Conservation (phyloP, 441 rosid genomes). For the Gossypium schwendimanii region DNA sequence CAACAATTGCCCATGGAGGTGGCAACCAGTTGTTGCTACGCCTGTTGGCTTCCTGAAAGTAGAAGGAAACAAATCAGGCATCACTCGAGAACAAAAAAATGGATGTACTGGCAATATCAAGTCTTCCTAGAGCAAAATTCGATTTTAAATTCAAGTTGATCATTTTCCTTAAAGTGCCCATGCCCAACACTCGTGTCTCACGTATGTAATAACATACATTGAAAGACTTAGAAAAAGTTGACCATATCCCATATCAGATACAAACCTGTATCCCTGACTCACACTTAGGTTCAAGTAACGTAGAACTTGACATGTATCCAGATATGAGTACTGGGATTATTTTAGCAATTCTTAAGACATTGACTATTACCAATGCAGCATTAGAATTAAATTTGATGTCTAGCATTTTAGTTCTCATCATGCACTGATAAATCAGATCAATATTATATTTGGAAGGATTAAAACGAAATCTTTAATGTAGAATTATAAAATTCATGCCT, state of each 20-base stretch:
- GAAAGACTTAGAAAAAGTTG: too few species aligned
- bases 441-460: not conserved
- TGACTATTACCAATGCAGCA: not conserved
- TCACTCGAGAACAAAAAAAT: not conserved
- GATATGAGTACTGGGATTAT: too few species aligned
- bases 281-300: too few species aligned
- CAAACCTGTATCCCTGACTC: too few species aligned
- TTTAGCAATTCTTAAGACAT: not conserved
- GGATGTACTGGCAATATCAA: not conserved
- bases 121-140: not conserved
- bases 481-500: constrained; percentile 40
- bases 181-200: too few species aligned
- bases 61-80: not conserved
- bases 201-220: too few species aligned
- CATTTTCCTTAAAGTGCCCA: too few species aligned
- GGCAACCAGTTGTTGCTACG: constrained; percentile 98
- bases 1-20: constrained; percentile 98
- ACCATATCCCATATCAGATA: too few species aligned
- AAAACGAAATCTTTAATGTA: not conserved
- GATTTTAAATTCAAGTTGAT: not conserved
- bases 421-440: not conserved
- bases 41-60: constrained; percentile 84
- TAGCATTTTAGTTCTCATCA: not conserved
- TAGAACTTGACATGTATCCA: too few species aligned
- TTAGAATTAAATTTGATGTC: not conserved